Evolutionary conservation across 495 filamentous ascomycete species (phyloP).

Genomic region (Chaetomium fimeti): DNA sequence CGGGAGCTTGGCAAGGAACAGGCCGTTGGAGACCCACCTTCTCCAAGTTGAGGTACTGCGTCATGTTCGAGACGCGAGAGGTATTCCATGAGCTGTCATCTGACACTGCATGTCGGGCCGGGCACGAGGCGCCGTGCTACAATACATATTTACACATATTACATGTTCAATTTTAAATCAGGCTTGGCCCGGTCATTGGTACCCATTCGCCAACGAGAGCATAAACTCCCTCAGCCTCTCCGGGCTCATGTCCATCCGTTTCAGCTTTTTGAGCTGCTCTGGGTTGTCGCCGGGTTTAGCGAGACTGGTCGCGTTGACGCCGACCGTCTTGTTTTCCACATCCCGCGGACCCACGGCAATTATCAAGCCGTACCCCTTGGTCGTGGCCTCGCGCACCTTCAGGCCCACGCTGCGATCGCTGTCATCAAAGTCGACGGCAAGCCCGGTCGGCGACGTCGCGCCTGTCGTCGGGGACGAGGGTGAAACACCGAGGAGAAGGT

Average conservation of each 20-base stretch:
- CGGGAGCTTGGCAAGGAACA: slow-evolving; percentile 4
- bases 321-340: slow-evolving; percentile 35
- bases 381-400: slow-evolving; percentile 71
- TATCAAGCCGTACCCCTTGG: slow-evolving; percentile 71
- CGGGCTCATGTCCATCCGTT: slow-evolving; percentile 36
- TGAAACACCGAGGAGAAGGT: slow-evolving; percentile 44
- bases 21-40: slow-evolving; percentile 3
- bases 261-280: slow-evolving; percentile 12
- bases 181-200: slow-evolving; percentile 30
- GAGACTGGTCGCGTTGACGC: slow-evolving; percentile 36
- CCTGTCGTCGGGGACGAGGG: slow-evolving; percentile 39
- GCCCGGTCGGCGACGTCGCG: slow-evolving; percentile 47
- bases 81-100: background rate
- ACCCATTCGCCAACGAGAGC: slow-evolving; percentile 35
- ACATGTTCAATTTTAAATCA: background rate
- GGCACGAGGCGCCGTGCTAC: too few species aligned
- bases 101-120: background rate
- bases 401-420: slow-evolving; percentile 58
- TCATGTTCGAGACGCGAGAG: slow-evolving; percentile 5
- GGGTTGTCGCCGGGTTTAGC: slow-evolving; percentile 8
- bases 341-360: slow-evolving; percentile 67
- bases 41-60: slow-evolving; percentile 1
- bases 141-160: slow-evolving; percentile 1
- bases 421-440: slow-evolving; percentile 71
- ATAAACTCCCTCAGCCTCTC: slow-evolving; percentile 38